Evolutionary conservation across 2,329 filamentous ascomycete species (phyloP).

Genomic region (Beauveria scarabaeidicola): DNA sequence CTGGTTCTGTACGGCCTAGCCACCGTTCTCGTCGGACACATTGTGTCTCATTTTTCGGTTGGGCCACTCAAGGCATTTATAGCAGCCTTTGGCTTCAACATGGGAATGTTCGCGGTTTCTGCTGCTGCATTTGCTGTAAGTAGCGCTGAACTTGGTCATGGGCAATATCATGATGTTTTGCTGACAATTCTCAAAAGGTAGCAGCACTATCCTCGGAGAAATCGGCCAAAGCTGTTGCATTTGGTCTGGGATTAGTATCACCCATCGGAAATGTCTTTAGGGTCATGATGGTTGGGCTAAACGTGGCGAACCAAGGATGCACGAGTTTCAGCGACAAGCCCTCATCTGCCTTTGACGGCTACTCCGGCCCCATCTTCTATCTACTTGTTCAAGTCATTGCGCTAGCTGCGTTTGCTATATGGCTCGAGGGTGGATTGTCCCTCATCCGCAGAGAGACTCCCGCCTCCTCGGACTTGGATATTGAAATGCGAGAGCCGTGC

Average conservation of each 20-base stretch:
- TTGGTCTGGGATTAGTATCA: slow-evolving; percentile 14
- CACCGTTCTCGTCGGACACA: slow-evolving; percentile 59
- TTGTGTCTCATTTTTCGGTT: slow-evolving; percentile 53
- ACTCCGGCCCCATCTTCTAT: slow-evolving; percentile 75
- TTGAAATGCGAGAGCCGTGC: slow-evolving; percentile 3
- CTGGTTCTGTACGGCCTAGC: slow-evolving; percentile 70
- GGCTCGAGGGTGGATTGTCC: slow-evolving; percentile 58
- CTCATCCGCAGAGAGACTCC: not conserved
- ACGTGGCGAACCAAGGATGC: slow-evolving; percentile 70
- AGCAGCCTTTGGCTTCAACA: slow-evolving; percentile 52
- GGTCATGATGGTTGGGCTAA: slow-evolving; percentile 63
- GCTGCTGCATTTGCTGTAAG: not conserved
- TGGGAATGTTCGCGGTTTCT: slow-evolving; percentile 47
- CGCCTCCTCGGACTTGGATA: not conserved
- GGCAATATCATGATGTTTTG: not conserved
- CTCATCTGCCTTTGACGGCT: slow-evolving; percentile 59
- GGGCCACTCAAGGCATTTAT: slow-evolving; percentile 65
- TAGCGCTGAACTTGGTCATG: not conserved
- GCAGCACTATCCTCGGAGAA: slow-evolving; percentile 5
- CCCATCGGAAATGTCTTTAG: slow-evolving; percentile 47
- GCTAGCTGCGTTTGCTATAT: slow-evolving; percentile 61
- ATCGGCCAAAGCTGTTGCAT: slow-evolving; percentile 13
- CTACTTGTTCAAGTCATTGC: slow-evolving; percentile 62
- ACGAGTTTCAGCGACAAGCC: slow-evolving; percentile 51
- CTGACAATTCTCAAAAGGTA: not conserved